Conservation (phyloP, 345 rosid species). For the Euphorbia tirucalli region DNA sequence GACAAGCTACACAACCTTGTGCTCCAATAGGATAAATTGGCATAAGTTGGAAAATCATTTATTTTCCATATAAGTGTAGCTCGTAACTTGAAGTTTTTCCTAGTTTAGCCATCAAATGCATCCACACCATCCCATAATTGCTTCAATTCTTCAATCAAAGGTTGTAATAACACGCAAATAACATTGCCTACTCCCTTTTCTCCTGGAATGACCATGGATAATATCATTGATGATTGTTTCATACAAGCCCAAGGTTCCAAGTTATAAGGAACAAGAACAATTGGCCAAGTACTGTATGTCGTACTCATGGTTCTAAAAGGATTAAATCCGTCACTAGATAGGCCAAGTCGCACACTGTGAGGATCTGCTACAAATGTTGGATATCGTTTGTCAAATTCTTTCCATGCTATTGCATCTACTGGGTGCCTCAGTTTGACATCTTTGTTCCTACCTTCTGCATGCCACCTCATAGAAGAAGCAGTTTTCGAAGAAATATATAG, state of each 20-base stretch:
- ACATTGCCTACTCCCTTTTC: background rate
- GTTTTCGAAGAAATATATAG: background rate
- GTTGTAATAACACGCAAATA: background rate
- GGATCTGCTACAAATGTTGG: background rate
- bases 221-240: too few species aligned
- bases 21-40: background rate
- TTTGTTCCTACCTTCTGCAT: background rate
- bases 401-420: background rate
- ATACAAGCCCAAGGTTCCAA: background rate
- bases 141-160: background rate
- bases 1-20: background rate
- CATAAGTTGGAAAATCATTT: constrained; percentile 8
- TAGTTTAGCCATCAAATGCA: background rate
- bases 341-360: too few species aligned
- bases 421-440: constrained; percentile 6
- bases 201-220: background rate
- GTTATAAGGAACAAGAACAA: background rate
- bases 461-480: too few species aligned
- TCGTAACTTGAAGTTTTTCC: background rate
- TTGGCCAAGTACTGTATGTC: background rate
- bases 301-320: background rate
- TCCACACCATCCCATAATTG: background rate
- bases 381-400: background rate
- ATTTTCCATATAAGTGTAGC: background rate
- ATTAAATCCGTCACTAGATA: constrained; percentile 1